Evolutionary conservation across 1,139 yeast genomes (phyloP).

Genomic region (Blastobotrys malaysiensis): DNA sequence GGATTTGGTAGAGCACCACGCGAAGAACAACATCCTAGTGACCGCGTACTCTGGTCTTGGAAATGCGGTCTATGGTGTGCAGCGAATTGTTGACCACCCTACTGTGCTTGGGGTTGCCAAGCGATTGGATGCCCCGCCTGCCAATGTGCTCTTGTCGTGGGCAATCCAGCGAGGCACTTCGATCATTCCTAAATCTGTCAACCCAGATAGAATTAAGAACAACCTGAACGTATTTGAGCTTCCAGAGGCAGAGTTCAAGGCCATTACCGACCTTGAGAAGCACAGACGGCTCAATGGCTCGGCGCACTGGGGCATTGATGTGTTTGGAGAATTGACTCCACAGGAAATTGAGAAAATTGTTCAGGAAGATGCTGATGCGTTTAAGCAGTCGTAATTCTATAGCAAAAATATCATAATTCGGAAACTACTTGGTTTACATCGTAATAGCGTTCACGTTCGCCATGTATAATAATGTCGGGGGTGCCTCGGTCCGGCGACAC

Average conservation of each 20-base stretch:
- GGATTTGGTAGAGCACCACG: conserved; percentile 55
- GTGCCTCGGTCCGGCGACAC: background rate
- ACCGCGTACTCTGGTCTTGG: conserved; percentile 77
- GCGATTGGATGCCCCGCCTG: conserved; percentile 38
- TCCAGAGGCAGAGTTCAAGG: conserved; percentile 4
- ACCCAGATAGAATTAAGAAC: conserved; percentile 44
- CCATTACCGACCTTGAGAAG: conserved; percentile 44
- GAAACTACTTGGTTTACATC: too few relatives aligned
- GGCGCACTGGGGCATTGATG: conserved; percentile 17
- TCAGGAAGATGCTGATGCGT: background rate
- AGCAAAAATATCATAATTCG: too few relatives aligned
- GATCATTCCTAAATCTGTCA: conserved; percentile 65
- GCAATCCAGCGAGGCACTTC: conserved; percentile 41
- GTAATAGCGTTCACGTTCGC: background rate
- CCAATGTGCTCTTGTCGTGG: conserved; percentile 45
- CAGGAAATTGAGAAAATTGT: background rate
- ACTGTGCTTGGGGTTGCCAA: conserved; percentile 38
- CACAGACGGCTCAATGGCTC: conserved; percentile 47
- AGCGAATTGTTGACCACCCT: conserved; percentile 39
- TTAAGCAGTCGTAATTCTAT: background rate
- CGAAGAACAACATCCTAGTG: conserved; percentile 54
- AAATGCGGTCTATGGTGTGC: conserved; percentile 9
- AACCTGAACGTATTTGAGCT: conserved; percentile 30
- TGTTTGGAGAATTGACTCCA: conserved; percentile 15
- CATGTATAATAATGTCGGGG: background rate